Evolutionary conservation across 306 rosid genomes (phyloP).

Genomic region (Sophora flavescens): DNA sequence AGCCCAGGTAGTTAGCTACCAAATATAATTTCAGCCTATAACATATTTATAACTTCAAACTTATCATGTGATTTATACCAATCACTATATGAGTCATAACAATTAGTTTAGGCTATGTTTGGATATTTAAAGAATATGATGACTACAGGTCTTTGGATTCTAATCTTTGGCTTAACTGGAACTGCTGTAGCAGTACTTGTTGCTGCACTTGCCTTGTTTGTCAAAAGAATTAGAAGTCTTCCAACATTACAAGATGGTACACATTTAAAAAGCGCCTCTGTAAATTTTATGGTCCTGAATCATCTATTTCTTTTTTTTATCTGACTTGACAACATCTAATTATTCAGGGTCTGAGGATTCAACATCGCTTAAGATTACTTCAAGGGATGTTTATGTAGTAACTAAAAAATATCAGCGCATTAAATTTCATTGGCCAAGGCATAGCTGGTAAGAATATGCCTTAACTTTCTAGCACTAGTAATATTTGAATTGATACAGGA

Average conservation of each 20-base stretch:
- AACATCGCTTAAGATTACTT: slow-evolving; percentile 49
- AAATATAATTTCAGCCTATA: neutral
- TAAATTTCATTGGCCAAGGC: slow-evolving; percentile 76
- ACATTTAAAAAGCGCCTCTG: slow-evolving; percentile 18
- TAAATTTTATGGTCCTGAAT: neutral
- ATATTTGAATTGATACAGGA: no score
- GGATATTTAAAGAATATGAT: slow-evolving; percentile 16
- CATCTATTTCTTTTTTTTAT: neutral
- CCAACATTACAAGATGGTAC: slow-evolving; percentile 36
- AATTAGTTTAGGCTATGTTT: neutral
- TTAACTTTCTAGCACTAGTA: neutral
- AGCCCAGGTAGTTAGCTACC: slow-evolving; percentile 13
- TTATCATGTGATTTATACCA: neutral
- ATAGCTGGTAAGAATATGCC: slow-evolving; percentile 58
- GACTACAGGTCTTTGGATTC: slow-evolving; percentile 54
- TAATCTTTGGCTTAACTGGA: slow-evolving; percentile 50
- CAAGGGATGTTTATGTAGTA: slow-evolving; percentile 57
- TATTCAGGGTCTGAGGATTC: slow-evolving; percentile 46
- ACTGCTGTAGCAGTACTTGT: slow-evolving; percentile 37
- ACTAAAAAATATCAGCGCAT: slow-evolving; percentile 55
- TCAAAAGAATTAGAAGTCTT: slow-evolving; percentile 40
- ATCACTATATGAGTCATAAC: slow-evolving; percentile 13
- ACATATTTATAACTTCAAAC: neutral
- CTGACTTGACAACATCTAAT: slow-evolving; percentile 44
- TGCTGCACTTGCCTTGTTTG: slow-evolving; percentile 41